Evolutionary conservation across 768 basidiomycete species (phyloP).

Genomic region (Auriscalpium orientale): DNA sequence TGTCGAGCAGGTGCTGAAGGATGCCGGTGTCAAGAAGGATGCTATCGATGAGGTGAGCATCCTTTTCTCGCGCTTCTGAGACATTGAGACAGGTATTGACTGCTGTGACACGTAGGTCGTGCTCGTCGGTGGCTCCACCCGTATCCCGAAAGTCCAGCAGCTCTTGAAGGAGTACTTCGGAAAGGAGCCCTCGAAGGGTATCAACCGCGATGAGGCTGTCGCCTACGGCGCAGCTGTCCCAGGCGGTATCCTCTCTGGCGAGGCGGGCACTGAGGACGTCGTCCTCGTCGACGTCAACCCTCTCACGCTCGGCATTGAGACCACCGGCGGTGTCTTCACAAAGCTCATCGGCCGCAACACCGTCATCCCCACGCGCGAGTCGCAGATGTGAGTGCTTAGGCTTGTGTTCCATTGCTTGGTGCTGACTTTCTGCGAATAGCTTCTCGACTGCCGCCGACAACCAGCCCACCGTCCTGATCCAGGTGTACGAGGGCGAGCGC

Average conservation of each 20-base stretch:
- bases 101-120: constrained; percentile 45
- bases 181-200: constrained; percentile 96
- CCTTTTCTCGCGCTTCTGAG: background rate
- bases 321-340: constrained; percentile 96
- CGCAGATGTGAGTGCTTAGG: constrained; percentile 59
- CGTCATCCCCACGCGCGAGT: constrained; percentile 95
- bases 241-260: constrained; percentile 95
- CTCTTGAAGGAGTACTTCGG: constrained; percentile 96
- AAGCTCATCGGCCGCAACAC: constrained; percentile 98
- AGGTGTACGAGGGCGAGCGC: constrained; percentile 97
- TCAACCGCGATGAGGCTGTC: constrained; percentile 99
- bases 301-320: constrained; percentile 97
- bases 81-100: background rate
- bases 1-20: constrained; percentile 97
- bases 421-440: constrained; percentile 19
- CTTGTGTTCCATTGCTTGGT: background rate
- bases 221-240: constrained; percentile 98
- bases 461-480: constrained; percentile 93
- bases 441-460: constrained; percentile 85
- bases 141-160: constrained; percentile 99
- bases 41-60: constrained; percentile 75
- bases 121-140: constrained; percentile 95
- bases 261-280: constrained; percentile 82
- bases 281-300: constrained; percentile 97
- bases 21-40: constrained; percentile 97